Base-by-base conservation (phyloP, 805 yeast species). In the Clavispora phyllophila region DNA sequence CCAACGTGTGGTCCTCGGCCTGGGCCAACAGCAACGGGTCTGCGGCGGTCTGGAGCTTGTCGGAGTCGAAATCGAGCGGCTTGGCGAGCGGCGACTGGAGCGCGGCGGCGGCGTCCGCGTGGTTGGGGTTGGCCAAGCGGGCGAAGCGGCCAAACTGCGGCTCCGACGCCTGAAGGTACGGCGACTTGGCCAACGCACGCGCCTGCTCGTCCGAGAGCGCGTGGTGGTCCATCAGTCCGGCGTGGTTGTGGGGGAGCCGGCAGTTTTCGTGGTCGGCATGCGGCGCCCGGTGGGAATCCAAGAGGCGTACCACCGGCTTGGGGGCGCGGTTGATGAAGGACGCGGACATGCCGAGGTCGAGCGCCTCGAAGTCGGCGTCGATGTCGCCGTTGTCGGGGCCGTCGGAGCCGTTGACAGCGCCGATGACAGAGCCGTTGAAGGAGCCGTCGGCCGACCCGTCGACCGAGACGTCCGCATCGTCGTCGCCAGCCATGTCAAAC, bases 161-260 rank as follows among this genome's bases (percentile, higher is more conserved):
- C 51, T 80, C 85, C 4, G 74, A 80, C 3, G 84, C 74, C 7
- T 79, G 73, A 50, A 81, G 63, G 13, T 67, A 58, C 6, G 81
- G 83, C 3, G 86, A 76, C 40, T 63, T 63, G 4, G 84, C 76
- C 41, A 81, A 65, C 5, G 82, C 76, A 17, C 60, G 58, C 18
- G 74, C 76, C 61, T 81, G 84, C 26, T 63, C 63, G 41, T 72
- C 73, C 9, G 80, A 65, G 41, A 81, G 61, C 3, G 64, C 64
- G 9, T 54, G 54, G n/a, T 53, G 50, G 39, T 62, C 49, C 20
- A 56, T 47, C 27, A 50, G 42, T 9, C 49, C 56, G n/a, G 53
- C 51, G 36, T 53, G 59, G 45, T 58, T 57, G 39, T 62, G 68
- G 3, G 70, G 70, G 31, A 61, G 50, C 10, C 39, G 46, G 47